These are phyloP conservation scores for Galeopsis tetrahit DNA, from an alignment of 257 asterid genomes.

Conservation along the genomic window DNA sequence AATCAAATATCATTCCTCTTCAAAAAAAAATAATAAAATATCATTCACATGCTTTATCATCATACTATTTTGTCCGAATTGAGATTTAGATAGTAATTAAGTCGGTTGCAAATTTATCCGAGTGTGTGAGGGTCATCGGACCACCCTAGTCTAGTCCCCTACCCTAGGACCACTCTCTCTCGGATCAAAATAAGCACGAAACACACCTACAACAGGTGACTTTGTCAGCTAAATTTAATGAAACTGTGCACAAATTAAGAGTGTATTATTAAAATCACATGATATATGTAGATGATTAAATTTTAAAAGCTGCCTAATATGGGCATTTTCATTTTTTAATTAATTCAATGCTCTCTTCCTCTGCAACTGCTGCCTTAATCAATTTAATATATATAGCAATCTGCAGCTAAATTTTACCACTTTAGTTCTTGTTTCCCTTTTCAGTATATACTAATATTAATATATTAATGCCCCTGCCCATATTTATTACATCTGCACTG, in stretches of 20 bases:
- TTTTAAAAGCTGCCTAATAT: slow-evolving; percentile 8
- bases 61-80: too few species aligned
- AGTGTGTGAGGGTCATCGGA: background rate
- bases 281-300: too few species aligned
- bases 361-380: background rate
- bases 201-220: background rate
- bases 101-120: too few species aligned
- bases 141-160: background rate
- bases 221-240: too few species aligned
- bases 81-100: too few species aligned
- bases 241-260: too few species aligned
- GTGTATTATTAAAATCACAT: too few species aligned
- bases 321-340: slow-evolving; percentile 21
- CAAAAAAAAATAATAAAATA: too few species aligned
- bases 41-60: too few species aligned
- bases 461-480: background rate
- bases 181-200: background rate
- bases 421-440: background rate
- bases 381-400: background rate
- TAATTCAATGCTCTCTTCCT: background rate
- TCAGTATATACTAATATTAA: background rate
- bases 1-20: too few species aligned
- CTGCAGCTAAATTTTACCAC: background rate
- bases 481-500: too few species aligned
- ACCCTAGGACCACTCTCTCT: slow-evolving; percentile 6